phyloP scores from a whole-genome alignment of 139 green algal species.

The Edaphochlamys debaryana region DNA sequence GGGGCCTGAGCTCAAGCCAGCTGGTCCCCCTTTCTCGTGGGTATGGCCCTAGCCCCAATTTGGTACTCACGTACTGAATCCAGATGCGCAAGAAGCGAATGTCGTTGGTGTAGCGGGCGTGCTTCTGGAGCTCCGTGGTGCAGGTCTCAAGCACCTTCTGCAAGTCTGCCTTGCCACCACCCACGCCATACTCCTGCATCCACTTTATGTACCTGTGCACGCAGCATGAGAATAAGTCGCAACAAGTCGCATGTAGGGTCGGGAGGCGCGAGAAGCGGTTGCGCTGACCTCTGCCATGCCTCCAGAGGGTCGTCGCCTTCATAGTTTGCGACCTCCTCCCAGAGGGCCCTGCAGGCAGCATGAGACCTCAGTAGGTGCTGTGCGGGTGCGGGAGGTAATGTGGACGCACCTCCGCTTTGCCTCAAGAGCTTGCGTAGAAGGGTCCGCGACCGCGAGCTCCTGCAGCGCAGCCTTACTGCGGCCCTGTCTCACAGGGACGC shows the following conservation, averaged over 20 bases:
- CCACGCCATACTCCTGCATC: conserved; percentile 77
- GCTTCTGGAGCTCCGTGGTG: conserved; percentile 74
- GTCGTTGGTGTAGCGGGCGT: conserved; percentile 80
- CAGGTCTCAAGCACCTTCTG: conserved; percentile 87
- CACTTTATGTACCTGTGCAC: conserved; percentile 88
- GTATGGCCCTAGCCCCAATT: neutral
- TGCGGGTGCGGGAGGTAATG: too few species aligned
- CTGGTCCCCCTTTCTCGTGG: too few species aligned
- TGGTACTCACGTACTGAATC: conserved; percentile 91
- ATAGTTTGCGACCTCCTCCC: conserved; percentile 74
- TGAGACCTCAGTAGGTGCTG: too few species aligned
- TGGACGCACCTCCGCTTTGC: conserved; percentile 24
- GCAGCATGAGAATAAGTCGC: neutral
- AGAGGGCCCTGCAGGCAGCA: conserved; percentile 67
- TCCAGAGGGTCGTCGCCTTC: conserved; percentile 81
- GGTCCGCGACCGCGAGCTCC: conserved; percentile 45
- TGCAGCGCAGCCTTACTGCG: conserved; percentile 62
- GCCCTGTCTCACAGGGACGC: conserved; percentile 77
- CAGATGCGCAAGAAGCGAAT: conserved; percentile 91
- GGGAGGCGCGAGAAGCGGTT: too few species aligned
- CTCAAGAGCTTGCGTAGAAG: neutral
- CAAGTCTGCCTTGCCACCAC: conserved; percentile 81
- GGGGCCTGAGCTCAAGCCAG: too few species aligned
- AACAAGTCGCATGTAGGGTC: too few species aligned
- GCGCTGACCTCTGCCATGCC: conserved; percentile 81